Conservation (phyloP, 208 protist genomes). For the Phytomonas sp. region DNA sequence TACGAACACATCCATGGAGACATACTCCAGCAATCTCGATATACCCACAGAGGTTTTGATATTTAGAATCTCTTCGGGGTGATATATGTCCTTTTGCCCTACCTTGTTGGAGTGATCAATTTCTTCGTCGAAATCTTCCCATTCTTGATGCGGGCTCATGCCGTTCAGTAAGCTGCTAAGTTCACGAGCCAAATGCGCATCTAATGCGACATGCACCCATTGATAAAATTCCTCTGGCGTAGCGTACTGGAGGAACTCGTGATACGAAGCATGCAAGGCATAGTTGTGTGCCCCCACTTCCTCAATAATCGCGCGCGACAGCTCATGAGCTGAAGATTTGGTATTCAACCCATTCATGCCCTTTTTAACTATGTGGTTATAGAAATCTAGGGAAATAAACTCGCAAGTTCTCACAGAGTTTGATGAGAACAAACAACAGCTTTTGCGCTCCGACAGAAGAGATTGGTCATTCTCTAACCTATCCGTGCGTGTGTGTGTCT, state of each 20-base stretch:
- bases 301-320: slow-evolving; percentile 14
- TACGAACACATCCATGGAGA: slow-evolving; percentile 34
- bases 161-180: slow-evolving; percentile 12
- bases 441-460: background rate
- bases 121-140: background rate
- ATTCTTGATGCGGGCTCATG: background rate
- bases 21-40: slow-evolving; percentile 37
- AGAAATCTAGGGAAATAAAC: background rate
- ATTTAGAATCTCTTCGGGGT: slow-evolving; percentile 26
- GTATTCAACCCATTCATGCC: background rate
- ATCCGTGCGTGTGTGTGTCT: background rate
- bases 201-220: slow-evolving; percentile 39
- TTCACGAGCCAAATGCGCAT: slow-evolving; percentile 24
- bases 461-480: background rate
- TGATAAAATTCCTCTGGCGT: slow-evolving; percentile 52
- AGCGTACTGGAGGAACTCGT: slow-evolving; percentile 27
- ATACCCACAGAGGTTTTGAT: slow-evolving; percentile 59
- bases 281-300: slow-evolving; percentile 42
- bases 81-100: background rate
- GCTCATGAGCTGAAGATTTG: background rate
- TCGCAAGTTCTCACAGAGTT: background rate
- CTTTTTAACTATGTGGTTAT: background rate
- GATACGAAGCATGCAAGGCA: slow-evolving; percentile 39
- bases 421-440: background rate
- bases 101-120: background rate